Evolutionary conservation across 306 rosid genomes (phyloP), one percentile per base, ranked within the genome.

Genomic region (Citrullus colocynthis): DNA sequence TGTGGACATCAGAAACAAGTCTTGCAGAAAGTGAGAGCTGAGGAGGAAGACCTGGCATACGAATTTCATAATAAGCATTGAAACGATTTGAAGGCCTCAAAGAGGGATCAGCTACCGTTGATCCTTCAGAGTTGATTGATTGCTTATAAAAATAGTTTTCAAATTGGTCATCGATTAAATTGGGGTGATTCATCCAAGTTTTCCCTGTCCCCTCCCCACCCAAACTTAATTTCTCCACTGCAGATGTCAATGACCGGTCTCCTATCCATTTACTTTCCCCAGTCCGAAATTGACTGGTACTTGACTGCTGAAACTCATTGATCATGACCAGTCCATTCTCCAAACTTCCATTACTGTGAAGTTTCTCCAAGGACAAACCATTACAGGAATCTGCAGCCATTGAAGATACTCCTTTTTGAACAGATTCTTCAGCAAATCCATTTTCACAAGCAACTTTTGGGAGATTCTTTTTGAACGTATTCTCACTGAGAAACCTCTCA

Each of bases 401-500:
- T 16, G 85, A 44, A 42, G 85, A 65, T 45, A 86, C 15, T 45
- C 76, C 56, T 15, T 41, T 72, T 24, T 16, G 58, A 44, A 28
- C 41, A 21, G 76, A 71, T 55, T 70, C 82, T 16, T 79, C 85
- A 36, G 64, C 81, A 54, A 48, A 83, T 78, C 83, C 59, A 63
- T 78, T 78, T 32, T 78, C 80, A 51, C 79, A 80, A 63, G 86
- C 81, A 42, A 70, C 89, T 54, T 67, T 81, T 24, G 28, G 28
- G 28, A 24, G 28, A 24, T 24, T 24, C 28, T 24, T 24, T 24
- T 24, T 24, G 28, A 24, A 24, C 12, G 88, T 88, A 80, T 86
- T 82, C 82, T 88, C 91, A 48, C 88, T 85, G 15, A 84, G 81
- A 61, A 88, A 83, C 75, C 66, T 84, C 82, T 88, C 90, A 59